Evolutionary conservation across 148 eudicot genomes (phyloP).

Genomic region (Drosera capensis): DNA sequence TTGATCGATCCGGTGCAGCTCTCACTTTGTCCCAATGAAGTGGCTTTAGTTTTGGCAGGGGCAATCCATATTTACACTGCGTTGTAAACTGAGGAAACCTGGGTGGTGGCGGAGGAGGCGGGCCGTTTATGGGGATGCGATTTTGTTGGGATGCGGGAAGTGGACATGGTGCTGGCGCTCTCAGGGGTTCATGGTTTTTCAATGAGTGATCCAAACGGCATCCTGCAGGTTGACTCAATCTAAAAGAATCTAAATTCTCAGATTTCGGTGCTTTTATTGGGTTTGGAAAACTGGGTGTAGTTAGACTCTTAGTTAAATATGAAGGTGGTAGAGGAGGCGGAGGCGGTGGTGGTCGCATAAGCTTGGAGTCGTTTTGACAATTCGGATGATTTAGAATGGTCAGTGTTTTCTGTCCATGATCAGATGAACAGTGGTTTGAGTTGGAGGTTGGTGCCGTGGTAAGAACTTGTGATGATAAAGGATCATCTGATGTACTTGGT

Average conservation of each 20-base stretch:
- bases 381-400: neutral
- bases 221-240: conserved; percentile 14
- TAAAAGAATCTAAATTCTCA: too few species aligned
- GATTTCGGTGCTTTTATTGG: too few species aligned
- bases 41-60: conserved; percentile 83
- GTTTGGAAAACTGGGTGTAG: too few species aligned
- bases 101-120: conserved; percentile 58
- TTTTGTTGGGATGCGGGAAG: conserved; percentile 38
- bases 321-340: conserved; percentile 33
- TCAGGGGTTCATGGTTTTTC: conserved; percentile 10
- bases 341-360: conserved; percentile 20
- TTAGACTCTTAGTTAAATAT: too few species aligned
- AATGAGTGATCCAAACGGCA: neutral
- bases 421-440: neutral
- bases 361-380: neutral
- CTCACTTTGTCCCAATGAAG: conserved; percentile 99
- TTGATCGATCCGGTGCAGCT: conserved; percentile 73
- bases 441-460: neutral
- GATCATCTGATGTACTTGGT: neutral
- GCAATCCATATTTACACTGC: conserved; percentile 68
- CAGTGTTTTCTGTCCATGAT: neutral
- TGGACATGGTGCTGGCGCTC: conserved; percentile 1
- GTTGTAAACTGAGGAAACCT: conserved; percentile 16
- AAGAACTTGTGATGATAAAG: neutral
- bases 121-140: conserved; percentile 16